Conservation (phyloP, 2,329 filamentous ascomycete genomes). For the Fusarium sororula region DNA sequence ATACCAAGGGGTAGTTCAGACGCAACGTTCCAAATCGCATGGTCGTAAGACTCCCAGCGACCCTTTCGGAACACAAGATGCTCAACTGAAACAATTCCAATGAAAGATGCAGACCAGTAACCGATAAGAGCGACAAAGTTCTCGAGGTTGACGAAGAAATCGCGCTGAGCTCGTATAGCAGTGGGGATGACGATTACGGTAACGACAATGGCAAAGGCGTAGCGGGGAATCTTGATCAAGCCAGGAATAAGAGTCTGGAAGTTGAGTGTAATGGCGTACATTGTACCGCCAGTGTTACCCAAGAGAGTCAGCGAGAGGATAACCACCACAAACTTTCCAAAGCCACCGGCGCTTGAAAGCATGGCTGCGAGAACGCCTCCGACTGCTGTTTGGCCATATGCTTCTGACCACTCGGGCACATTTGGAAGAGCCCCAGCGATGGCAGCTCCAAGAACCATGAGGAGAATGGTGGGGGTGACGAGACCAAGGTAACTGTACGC, state of each 20-base stretch:
- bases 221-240: slow-evolving; percentile 64
- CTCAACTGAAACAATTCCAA: slow-evolving; percentile 59
- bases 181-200: slow-evolving; percentile 69
- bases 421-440: slow-evolving; percentile 68
- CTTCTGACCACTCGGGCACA: slow-evolving; percentile 62
- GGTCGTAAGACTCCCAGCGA: slow-evolving; percentile 56
- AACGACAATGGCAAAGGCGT: slow-evolving; percentile 65
- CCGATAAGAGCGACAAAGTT: slow-evolving; percentile 67
- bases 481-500: slow-evolving; percentile 66
- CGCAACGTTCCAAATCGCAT: slow-evolving; percentile 58
- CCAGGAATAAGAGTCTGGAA: slow-evolving; percentile 69
- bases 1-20: slow-evolving; percentile 56
- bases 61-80: slow-evolving; percentile 59
- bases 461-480: slow-evolving; percentile 61
- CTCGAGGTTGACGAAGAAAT: slow-evolving; percentile 66
- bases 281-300: slow-evolving; percentile 67
- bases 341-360: slow-evolving; percentile 65
- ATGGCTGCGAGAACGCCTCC: slow-evolving; percentile 69
- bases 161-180: slow-evolving; percentile 62
- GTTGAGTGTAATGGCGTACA: slow-evolving; percentile 71
- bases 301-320: slow-evolving; percentile 65
- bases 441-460: slow-evolving; percentile 72
- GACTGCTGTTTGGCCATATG: slow-evolving; percentile 62
- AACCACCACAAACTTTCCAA: slow-evolving; percentile 70
- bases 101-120: slow-evolving; percentile 67